These are phyloP conservation scores for Pythium utonaiense DNA, from an alignment of 352 stramenopile species.

Conservation along the genomic window DNA sequence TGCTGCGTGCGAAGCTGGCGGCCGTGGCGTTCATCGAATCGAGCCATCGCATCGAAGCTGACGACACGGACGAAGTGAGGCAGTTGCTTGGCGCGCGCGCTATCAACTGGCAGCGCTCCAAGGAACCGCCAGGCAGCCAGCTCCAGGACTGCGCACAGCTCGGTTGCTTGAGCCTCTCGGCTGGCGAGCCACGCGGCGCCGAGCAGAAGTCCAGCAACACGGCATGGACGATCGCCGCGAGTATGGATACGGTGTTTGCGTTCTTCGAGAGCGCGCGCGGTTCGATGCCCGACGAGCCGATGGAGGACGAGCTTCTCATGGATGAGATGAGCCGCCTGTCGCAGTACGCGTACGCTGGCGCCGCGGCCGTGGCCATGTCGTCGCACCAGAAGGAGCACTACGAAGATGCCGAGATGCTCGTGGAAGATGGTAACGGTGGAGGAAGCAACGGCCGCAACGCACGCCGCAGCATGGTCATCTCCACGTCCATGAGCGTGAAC, in stretches of 20 bases:
- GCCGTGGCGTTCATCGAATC: slow-evolving; percentile 83
- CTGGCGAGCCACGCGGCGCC: slow-evolving; percentile 52
- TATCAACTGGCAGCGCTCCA: slow-evolving; percentile 82
- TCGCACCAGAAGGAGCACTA: slow-evolving; percentile 56
- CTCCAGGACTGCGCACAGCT: slow-evolving; percentile 69
- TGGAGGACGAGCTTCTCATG: slow-evolving; percentile 64
- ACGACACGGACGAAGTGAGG: slow-evolving; percentile 68
- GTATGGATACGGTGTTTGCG: slow-evolving; percentile 82
- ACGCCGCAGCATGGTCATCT: slow-evolving; percentile 79
- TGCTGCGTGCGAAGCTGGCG: slow-evolving; percentile 58
- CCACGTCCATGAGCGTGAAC: slow-evolving; percentile 76
- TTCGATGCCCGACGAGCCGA: slow-evolving; percentile 71
- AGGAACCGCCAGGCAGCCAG: slow-evolving; percentile 61
- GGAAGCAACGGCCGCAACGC: slow-evolving; percentile 36
- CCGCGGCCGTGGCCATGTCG: slow-evolving; percentile 39
- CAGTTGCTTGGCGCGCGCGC: slow-evolving; percentile 58
- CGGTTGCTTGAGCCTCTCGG: slow-evolving; percentile 72
- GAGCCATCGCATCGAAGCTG: slow-evolving; percentile 60
- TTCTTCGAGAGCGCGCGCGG: slow-evolving; percentile 81
- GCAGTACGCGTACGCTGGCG: slow-evolving; percentile 65
- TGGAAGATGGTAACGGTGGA: slow-evolving; percentile 29
- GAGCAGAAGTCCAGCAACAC: slow-evolving; percentile 80
- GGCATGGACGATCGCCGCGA: slow-evolving; percentile 77
- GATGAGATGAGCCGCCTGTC: slow-evolving; percentile 76
- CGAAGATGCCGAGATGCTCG: slow-evolving; percentile 70